These are phyloP conservation scores for Trichoderma arundinaceum DNA, from an alignment of 2,329 filamentous ascomycete genomes.

Conservation along the genomic window DNA sequence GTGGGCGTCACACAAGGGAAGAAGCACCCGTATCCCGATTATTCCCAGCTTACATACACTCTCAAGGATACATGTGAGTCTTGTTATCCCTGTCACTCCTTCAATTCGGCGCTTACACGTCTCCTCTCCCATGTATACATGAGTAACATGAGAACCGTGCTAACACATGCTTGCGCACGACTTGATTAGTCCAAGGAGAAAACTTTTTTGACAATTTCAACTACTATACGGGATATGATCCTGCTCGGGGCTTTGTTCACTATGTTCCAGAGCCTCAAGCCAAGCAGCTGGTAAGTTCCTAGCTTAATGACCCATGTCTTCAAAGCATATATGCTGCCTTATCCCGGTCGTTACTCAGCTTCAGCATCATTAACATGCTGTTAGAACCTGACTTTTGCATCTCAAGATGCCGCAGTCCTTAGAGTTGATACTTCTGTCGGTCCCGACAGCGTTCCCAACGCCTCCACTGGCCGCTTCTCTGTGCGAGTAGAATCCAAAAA, in stretches of 20 bases:
- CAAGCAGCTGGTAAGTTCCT: slow-evolving; percentile 47
- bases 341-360: not conserved
- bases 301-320: no score
- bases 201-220: slow-evolving; percentile 62
- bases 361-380: not conserved
- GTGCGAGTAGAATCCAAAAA: slow-evolving; percentile 66
- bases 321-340: not conserved
- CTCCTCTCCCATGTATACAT: not conserved
- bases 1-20: slow-evolving; percentile 50
- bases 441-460: slow-evolving; percentile 53
- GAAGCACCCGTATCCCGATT: slow-evolving; percentile 55
- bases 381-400: slow-evolving; percentile 68
- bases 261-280: slow-evolving; percentile 56
- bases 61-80: slow-evolving; percentile 57
- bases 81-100: not conserved
- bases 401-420: slow-evolving; percentile 58
- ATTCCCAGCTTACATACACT: slow-evolving; percentile 53
- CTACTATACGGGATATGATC: slow-evolving; percentile 58
- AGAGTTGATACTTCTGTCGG: slow-evolving; percentile 65
- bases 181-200: slow-evolving; percentile 51
- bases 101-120: no score
- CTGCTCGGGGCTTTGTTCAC: slow-evolving; percentile 58
- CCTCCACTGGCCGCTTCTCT: slow-evolving; percentile 65
- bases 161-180: not conserved
- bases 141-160: not conserved